Evolutionary conservation across 306 rosid genomes (phyloP), one percentile per base, ranked within the genome.

Genomic region (Cercis canadensis): DNA sequence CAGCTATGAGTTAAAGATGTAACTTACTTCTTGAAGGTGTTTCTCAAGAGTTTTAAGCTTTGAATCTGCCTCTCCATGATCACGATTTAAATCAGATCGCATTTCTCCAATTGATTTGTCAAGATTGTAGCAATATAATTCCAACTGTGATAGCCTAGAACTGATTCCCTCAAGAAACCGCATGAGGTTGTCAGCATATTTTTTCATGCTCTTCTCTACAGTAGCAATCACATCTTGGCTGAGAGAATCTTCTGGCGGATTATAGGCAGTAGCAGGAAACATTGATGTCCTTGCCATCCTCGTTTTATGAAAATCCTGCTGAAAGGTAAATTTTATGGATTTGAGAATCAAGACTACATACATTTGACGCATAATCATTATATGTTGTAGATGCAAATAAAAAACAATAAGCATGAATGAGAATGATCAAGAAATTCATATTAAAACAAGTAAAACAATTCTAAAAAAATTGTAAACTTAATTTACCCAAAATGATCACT

Each of bases 101-200:
- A 92, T 88, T 88, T 90, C 98, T 72, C 92, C 91, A 50, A 92
- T 88, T 24, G 98, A 89, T 58, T 89, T 92, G 74, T 92, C 98
- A 56, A 92, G 81, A 82, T 89, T 92, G 82, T 92, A 92, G 81
- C 98, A 92, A 76, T 89, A 90, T 43, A 92, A 68, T 70, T 92
- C 98, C 86, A 92, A 74, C 78, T 92, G 89, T 10, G 98, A 92
- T 62, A 92, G 77, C 80, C 98, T 81, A 7, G 92, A 83, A 82
- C 98, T 85, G 12, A 92, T 81, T 74, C 98, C 98, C 75, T 89
- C 98, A 15, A 92, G 96, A 76, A 88, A 89, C 43, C 91, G 83
- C 90, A 92, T 78, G 72, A 89, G 81, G 65, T 88, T 89, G 65
- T 89, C 98, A 0, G 91, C n/a, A 73, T 84, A 76, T 63, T 88